Percentiles rank a stretch among this genome's conserved stretches.
These are phyloP conservation scores for Starmerella cellae DNA, from an alignment of 805 yeast species.

Conservation along the genomic window DNA sequence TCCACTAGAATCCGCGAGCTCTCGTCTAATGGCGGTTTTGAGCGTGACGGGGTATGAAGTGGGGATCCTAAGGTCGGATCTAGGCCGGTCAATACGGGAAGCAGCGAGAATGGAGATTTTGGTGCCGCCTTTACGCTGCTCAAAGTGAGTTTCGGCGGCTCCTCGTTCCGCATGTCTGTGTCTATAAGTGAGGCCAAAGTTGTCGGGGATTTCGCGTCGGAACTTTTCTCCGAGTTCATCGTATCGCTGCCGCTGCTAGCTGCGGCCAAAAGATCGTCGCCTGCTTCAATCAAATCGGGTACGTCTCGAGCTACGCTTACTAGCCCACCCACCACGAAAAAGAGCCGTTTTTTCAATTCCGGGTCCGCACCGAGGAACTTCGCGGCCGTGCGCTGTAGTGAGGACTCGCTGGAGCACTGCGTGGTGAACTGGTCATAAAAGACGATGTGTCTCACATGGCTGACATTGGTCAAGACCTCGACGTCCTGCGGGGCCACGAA, in stretches of 20 bases:
- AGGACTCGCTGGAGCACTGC: slow-evolving; percentile 4
- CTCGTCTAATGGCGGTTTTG: slow-evolving; percentile 13
- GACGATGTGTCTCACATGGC: slow-evolving; percentile 9
- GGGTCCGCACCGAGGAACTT: slow-evolving; percentile 15
- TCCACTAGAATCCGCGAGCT: slow-evolving; percentile 15
- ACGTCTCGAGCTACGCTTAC: slow-evolving; percentile 4
- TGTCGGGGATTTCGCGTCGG: neutral
- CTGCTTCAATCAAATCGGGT: slow-evolving; percentile 9
- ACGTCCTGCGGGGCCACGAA: slow-evolving; percentile 28
- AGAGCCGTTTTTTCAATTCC: slow-evolving; percentile 4
- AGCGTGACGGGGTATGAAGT: slow-evolving; percentile 7
- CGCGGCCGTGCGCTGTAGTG: slow-evolving; percentile 17
- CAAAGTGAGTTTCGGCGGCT: slow-evolving; percentile 9
- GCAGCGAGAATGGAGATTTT: slow-evolving; percentile 15
- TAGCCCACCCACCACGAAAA: slow-evolving; percentile 19
- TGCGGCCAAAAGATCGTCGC: slow-evolving; percentile 4
- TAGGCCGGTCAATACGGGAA: slow-evolving; percentile 13
- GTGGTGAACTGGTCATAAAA: slow-evolving; percentile 21
- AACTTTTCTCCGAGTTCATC: neutral
- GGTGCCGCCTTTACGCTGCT: slow-evolving; percentile 10
- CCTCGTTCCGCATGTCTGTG: slow-evolving; percentile 2
- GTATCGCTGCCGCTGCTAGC: neutral
- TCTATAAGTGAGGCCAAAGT: neutral
- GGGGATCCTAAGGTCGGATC: slow-evolving; percentile 9
- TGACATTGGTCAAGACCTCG: slow-evolving; percentile 19